Conservation (phyloP, 2,329 filamentous ascomycete species). For the Colletotrichum caudatum region DNA sequence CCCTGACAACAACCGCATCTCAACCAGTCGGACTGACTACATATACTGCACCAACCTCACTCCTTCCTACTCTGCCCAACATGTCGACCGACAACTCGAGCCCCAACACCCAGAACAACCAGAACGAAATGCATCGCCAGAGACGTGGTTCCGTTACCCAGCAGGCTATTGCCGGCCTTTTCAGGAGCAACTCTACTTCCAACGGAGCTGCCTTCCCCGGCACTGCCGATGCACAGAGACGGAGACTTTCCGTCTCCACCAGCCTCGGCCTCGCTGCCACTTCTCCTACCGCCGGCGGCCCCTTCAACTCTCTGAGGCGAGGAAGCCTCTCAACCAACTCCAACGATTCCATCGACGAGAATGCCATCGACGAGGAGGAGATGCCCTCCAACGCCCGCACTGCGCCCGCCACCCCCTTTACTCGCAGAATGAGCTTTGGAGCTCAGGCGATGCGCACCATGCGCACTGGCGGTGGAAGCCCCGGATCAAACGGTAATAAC, state of each 20-base stretch:
- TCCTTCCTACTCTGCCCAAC: constrained; percentile 17
- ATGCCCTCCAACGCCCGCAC: constrained; percentile 63
- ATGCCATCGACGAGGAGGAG: constrained; percentile 77
- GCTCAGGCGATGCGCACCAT: constrained; percentile 81
- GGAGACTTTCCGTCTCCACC: constrained; percentile 80
- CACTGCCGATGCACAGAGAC: constrained; percentile 67
- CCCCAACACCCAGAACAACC: constrained; percentile 36
- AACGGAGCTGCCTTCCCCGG: constrained; percentile 59
- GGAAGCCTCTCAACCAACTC: constrained; percentile 77
- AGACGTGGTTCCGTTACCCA: constrained; percentile 70
- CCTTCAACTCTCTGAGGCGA: constrained; percentile 66
- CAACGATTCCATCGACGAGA: constrained; percentile 75
- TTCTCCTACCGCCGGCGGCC: constrained; percentile 69
- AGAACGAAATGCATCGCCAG: constrained; percentile 48
- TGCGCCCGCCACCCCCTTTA: constrained; percentile 79
- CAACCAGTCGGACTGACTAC: constrained; percentile 2
- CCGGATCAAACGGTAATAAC: constrained; percentile 72
- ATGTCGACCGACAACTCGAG: constrained; percentile 41
- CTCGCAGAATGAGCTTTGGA: constrained; percentile 90
- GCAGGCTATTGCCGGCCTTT: constrained; percentile 69
- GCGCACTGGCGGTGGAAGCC: constrained; percentile 69
- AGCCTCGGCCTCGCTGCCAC: constrained; percentile 80
- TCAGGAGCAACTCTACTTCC: constrained; percentile 67
- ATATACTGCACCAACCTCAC: constrained; percentile 20
- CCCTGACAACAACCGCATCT: background rate